Percentiles rank a stretch among this genome's conserved stretches.
These are phyloP conservation scores for Annona cherimola DNA, from an alignment of 164 flowering plant genomes.

Conservation along the genomic window DNA sequence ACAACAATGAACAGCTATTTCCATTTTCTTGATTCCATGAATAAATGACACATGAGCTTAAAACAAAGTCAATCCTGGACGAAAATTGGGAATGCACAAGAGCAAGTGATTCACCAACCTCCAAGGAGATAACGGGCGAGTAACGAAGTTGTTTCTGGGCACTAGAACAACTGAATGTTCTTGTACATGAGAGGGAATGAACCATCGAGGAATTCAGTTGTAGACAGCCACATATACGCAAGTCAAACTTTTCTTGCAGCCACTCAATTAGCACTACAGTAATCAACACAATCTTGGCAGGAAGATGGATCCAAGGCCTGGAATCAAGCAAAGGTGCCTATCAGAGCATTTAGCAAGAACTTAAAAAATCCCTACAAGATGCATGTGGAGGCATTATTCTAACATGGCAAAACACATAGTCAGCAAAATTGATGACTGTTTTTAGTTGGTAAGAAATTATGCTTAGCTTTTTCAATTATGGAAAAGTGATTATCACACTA, in stretches of 20 bases:
- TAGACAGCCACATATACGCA: constrained; percentile 13
- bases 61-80: too few species aligned
- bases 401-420: too few species aligned
- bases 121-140: constrained; percentile 59
- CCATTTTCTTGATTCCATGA: neutral
- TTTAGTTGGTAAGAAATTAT: too few species aligned
- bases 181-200: constrained; percentile 41
- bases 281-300: constrained; percentile 30
- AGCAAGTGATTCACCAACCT: constrained; percentile 30
- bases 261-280: constrained; percentile 34
- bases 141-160: constrained; percentile 66
- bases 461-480: too few species aligned
- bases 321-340: constrained; percentile 14
- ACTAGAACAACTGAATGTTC: constrained; percentile 64
- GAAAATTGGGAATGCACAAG: neutral
- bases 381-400: too few species aligned
- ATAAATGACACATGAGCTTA: neutral
- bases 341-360: constrained; percentile 1
- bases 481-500: too few species aligned
- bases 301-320: constrained; percentile 67
- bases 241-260: constrained; percentile 33
- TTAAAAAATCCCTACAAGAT: too few species aligned
- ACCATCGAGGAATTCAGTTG: constrained; percentile 27
- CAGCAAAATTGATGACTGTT: too few species aligned
- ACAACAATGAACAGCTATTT: neutral